These are phyloP conservation scores for Russula compacta DNA, from an alignment of 768 basidiomycete genomes.

Conservation along the genomic window DNA sequence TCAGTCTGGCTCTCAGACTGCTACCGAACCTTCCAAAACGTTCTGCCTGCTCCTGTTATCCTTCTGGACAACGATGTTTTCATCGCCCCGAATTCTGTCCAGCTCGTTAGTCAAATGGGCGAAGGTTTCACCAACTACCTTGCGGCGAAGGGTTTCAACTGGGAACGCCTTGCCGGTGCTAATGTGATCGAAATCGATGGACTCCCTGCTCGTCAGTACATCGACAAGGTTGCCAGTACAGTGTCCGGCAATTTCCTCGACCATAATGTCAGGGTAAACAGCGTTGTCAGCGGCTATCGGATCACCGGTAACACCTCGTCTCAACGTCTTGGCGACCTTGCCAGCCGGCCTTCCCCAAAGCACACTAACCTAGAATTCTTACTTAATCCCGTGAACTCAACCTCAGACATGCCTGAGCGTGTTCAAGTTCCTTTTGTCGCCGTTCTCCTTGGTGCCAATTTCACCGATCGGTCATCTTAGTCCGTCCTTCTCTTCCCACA, in stretches of 20 bases:
- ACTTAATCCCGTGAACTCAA: conserved; percentile 39
- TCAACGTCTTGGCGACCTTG: conserved; percentile 50
- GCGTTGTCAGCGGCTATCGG: conserved; percentile 50
- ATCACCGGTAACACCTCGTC: conserved; percentile 35
- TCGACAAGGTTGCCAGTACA: conserved; percentile 46
- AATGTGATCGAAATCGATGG: conserved; percentile 47
- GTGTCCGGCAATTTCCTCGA: conserved; percentile 58
- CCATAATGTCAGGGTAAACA: conserved; percentile 55
- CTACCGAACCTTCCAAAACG: conserved; percentile 36
- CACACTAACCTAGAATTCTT: conserved; percentile 40
- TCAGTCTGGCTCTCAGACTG: conserved; percentile 50
- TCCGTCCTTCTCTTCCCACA: conserved; percentile 25
- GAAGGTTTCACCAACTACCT: conserved; percentile 38
- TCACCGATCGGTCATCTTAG: conserved; percentile 46
- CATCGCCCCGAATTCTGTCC: conserved; percentile 46
- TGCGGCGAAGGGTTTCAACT: conserved; percentile 40
- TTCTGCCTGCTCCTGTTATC: conserved; percentile 44
- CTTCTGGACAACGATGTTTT: conserved; percentile 30
- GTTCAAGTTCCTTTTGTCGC: conserved; percentile 47
- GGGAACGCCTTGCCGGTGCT: conserved; percentile 53
- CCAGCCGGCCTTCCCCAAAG: conserved; percentile 42
- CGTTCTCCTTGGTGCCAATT: conserved; percentile 35
- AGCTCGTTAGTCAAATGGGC: conserved; percentile 40
- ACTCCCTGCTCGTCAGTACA: conserved; percentile 42
- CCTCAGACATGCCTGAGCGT: conserved; percentile 32